A percentile compares a stretch with the other conserved stretches of the same genome.
Evolutionary conservation across 1,139 yeast genomes (phyloP).

Genomic region (Sugiyamaella japonica): DNA sequence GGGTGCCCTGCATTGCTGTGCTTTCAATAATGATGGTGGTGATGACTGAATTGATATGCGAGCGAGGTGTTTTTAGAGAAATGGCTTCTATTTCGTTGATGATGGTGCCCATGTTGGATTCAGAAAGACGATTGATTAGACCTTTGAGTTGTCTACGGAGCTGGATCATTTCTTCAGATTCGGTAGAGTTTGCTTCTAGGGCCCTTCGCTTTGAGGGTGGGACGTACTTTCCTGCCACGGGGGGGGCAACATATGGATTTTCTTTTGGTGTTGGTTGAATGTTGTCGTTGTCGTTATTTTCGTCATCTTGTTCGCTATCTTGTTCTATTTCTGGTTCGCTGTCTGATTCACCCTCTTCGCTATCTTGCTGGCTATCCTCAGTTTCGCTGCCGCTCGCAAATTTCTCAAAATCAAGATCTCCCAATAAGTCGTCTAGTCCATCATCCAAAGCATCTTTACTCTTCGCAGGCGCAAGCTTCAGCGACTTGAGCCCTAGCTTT

Average conservation of each 20-base stretch:
- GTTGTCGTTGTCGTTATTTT: slow-evolving; percentile 46
- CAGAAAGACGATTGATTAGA: slow-evolving; percentile 81
- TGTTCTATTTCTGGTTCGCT: no score
- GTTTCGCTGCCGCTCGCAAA: slow-evolving; percentile 44
- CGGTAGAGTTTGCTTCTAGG: slow-evolving; percentile 28
- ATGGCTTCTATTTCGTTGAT: slow-evolving; percentile 65
- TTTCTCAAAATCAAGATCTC: slow-evolving; percentile 66
- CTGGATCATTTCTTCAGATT: slow-evolving; percentile 51
- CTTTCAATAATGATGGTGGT: slow-evolving; percentile 65
- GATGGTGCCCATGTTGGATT: slow-evolving; percentile 72
- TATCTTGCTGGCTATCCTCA: slow-evolving; percentile 31
- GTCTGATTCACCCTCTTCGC: slow-evolving; percentile 26
- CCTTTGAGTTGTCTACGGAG: slow-evolving; percentile 70
- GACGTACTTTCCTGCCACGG: slow-evolving; percentile 52
- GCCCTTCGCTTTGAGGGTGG: slow-evolving; percentile 77
- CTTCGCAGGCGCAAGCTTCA: slow-evolving; percentile 42
- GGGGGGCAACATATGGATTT: slow-evolving; percentile 87
- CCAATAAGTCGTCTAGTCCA: slow-evolving; percentile 68
- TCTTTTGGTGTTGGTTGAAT: slow-evolving; percentile 51
- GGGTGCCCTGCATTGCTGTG: slow-evolving; percentile 59
- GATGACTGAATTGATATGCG: slow-evolving; percentile 68
- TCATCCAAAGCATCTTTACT: slow-evolving; percentile 55
- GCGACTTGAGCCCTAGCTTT: slow-evolving; percentile 68
- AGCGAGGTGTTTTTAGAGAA: slow-evolving; percentile 69
- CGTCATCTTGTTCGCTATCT: slow-evolving; percentile 17